These are phyloP conservation scores for Russula virescens DNA, from an alignment of 768 basidiomycete species.

Conservation along the genomic window DNA sequence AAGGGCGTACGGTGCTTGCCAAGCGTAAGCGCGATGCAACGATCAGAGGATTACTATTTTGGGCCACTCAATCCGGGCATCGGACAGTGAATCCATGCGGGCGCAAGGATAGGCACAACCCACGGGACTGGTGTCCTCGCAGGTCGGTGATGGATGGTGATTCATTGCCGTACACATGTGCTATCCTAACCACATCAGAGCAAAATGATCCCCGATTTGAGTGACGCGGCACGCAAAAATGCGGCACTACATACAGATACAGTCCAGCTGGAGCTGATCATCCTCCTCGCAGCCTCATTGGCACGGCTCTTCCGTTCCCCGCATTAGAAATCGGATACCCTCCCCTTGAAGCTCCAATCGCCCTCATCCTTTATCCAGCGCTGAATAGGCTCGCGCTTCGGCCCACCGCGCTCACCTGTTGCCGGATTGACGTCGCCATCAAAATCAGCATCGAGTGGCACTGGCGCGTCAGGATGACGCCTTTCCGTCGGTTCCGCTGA, in stretches of 20 bases:
- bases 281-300: too few relatives aligned
- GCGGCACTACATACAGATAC: too few relatives aligned
- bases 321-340: slow-evolving; percentile 76
- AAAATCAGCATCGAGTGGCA: slow-evolving; percentile 58
- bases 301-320: neutral
- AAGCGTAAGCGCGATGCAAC: neutral
- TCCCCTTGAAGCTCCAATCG: slow-evolving; percentile 89
- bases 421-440: slow-evolving; percentile 74
- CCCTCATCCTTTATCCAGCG: slow-evolving; percentile 52
- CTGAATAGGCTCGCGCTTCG: slow-evolving; percentile 76
- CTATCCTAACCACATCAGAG: too few relatives aligned
- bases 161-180: too few relatives aligned
- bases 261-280: too few relatives aligned
- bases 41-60: too few relatives aligned
- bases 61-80: too few relatives aligned
- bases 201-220: too few relatives aligned
- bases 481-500: slow-evolving; percentile 35
- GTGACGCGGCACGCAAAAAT: too few relatives aligned
- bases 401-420: slow-evolving; percentile 84
- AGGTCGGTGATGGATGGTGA: too few relatives aligned
- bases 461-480: slow-evolving; percentile 62
- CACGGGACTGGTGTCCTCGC: neutral
- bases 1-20: neutral
- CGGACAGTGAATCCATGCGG: too few relatives aligned
- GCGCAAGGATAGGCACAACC: neutral